phyloP scores from a whole-genome alignment of 1,139 yeast genomes.

The Debaryomycetaceae sp. region DNA sequence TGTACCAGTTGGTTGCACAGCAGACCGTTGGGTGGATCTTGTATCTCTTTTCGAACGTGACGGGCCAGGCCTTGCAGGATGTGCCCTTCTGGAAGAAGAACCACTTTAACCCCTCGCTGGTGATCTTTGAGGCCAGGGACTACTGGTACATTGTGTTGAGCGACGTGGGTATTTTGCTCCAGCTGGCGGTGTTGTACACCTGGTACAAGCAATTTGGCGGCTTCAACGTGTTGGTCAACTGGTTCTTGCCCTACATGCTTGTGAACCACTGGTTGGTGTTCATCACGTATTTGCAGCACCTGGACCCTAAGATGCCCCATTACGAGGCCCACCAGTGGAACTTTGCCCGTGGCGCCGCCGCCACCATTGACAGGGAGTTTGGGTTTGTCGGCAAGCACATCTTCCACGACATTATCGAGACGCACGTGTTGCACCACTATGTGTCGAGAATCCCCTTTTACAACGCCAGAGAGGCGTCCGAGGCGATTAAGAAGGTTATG shows the following conservation, averaged over 20 bases:
- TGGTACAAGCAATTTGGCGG: slow-evolving; percentile 47
- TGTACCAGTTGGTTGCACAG: slow-evolving; percentile 40
- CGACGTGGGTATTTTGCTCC: slow-evolving; percentile 48
- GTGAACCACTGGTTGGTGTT: slow-evolving; percentile 65
- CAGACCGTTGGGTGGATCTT: slow-evolving; percentile 53
- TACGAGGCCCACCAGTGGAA: slow-evolving; percentile 56
- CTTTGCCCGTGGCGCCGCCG: slow-evolving; percentile 65
- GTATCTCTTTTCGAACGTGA: slow-evolving; percentile 46
- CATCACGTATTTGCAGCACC: slow-evolving; percentile 58
- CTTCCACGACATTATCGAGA: slow-evolving; percentile 63
- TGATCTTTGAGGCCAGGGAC: slow-evolving; percentile 51
- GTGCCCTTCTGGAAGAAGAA: slow-evolving; percentile 27
- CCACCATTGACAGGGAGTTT: slow-evolving; percentile 58
- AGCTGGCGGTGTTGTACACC: slow-evolving; percentile 37
- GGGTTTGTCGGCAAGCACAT: slow-evolving; percentile 56
- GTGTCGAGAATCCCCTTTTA: slow-evolving; percentile 61
- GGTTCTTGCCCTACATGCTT: slow-evolving; percentile 53
- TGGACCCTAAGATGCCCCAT: slow-evolving; percentile 56
- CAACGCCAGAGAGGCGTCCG: slow-evolving; percentile 58
- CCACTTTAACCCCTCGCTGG: slow-evolving; percentile 53
- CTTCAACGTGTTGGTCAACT: slow-evolving; percentile 45
- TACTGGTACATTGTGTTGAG: slow-evolving; percentile 51
- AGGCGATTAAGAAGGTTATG: slow-evolving; percentile 56
- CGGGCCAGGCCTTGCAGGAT: slow-evolving; percentile 47
- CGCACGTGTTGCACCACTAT: slow-evolving; percentile 61